Evolutionary conservation across 2,329 filamentous ascomycete genomes (phyloP).

Genomic region (Microcyclospora tardicrescens): DNA sequence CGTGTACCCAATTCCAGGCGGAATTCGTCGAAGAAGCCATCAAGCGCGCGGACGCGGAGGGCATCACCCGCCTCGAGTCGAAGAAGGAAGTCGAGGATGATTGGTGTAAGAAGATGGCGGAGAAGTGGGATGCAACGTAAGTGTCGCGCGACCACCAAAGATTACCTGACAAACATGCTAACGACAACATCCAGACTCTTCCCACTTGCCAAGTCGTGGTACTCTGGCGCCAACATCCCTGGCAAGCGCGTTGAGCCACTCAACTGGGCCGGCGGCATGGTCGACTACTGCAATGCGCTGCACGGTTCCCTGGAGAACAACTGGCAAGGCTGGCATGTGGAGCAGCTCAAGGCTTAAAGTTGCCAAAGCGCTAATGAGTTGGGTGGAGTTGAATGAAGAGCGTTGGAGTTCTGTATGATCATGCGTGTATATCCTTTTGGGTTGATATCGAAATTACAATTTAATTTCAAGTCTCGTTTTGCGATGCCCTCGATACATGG

Average conservation of each 20-base stretch:
- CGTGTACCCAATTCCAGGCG: conserved; percentile 30
- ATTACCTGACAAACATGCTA: neutral
- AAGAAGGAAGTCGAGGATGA: conserved; percentile 30
- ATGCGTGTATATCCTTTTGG: too few species aligned
- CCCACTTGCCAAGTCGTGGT: conserved; percentile 22
- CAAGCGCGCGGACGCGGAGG: conserved; percentile 24
- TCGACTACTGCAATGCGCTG: conserved; percentile 13
- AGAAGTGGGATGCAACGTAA: conserved; percentile 16
- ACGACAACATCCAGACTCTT: conserved; percentile 8
- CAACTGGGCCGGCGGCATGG: conserved; percentile 32
- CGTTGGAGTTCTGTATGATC: too few species aligned
- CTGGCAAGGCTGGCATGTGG: conserved; percentile 18
- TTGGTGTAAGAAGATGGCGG: conserved; percentile 24
- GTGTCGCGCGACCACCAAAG: neutral
- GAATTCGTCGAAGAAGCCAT: conserved; percentile 34
- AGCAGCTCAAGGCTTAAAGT: conserved; percentile 4
- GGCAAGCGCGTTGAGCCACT: conserved; percentile 34
- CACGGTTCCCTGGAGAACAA: conserved; percentile 17
- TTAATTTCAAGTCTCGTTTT: too few species aligned
- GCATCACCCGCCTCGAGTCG: conserved; percentile 28
- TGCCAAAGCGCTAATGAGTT: too few species aligned
- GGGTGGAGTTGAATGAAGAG: too few species aligned
- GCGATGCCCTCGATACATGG: too few species aligned
- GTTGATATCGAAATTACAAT: too few species aligned
- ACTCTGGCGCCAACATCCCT: conserved; percentile 30